These are phyloP conservation scores for Ganoderma boninense DNA, from an alignment of 1,284 basidiomycete species.

Conservation along the genomic window DNA sequence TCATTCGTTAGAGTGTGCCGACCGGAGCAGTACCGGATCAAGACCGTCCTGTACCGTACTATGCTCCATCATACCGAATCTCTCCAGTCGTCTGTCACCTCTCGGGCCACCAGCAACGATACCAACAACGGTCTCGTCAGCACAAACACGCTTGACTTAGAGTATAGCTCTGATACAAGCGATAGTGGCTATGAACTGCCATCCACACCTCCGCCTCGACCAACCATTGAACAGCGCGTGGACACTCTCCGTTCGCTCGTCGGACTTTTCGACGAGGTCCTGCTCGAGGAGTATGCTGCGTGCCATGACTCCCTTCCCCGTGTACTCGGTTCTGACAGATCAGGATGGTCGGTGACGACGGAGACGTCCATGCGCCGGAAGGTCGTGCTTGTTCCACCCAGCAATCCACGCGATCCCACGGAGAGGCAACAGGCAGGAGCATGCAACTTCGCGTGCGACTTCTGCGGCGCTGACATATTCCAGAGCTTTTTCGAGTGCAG, in stretches of 20 bases:
- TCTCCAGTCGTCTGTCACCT: slow-evolving; percentile 31
- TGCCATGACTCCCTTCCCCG: slow-evolving; percentile 44
- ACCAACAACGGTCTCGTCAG: background rate
- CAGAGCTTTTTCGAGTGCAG: slow-evolving; percentile 79
- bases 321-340: slow-evolving; percentile 19
- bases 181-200: background rate
- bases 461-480: slow-evolving; percentile 80
- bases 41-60: slow-evolving; percentile 65
- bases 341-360: slow-evolving; percentile 17
- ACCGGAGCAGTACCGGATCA: slow-evolving; percentile 76
- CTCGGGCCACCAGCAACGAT: background rate
- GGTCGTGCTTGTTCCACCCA: slow-evolving; percentile 12
- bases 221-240: background rate
- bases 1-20: slow-evolving; percentile 68
- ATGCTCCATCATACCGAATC: slow-evolving; percentile 50
- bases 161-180: background rate
- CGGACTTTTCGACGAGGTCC: slow-evolving; percentile 62
- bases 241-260: background rate
- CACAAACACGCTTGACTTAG: background rate
- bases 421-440: slow-evolving; percentile 9
- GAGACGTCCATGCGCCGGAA: background rate
- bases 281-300: slow-evolving; percentile 61
- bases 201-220: background rate
- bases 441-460: slow-evolving; percentile 66
- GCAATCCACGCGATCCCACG: background rate